Evolutionary conservation across 345 rosid genomes (phyloP).

Genomic region (Rubroshorea leprosula): DNA sequence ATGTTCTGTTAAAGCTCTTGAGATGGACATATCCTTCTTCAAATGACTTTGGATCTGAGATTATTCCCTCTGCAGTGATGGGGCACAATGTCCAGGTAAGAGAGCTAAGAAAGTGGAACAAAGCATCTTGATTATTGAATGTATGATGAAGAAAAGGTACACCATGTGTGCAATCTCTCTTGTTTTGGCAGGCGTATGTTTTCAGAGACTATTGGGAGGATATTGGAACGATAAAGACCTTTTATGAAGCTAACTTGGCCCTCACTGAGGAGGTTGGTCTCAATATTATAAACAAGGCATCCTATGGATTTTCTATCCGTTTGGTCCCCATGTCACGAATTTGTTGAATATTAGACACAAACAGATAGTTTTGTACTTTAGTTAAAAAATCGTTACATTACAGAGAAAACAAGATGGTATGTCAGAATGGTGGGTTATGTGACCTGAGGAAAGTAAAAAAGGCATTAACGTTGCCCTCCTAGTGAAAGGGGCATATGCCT

Average conservation of each 20-base stretch:
- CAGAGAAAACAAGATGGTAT: no score
- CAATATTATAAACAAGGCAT: no score
- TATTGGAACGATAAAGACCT: slow-evolving; percentile 83
- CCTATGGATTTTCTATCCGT: slow-evolving; percentile 8
- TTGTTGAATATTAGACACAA: neutral
- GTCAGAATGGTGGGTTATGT: no score
- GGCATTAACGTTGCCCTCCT: no score
- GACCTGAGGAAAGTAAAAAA: no score
- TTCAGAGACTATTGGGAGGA: slow-evolving; percentile 96
- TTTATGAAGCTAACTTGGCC: slow-evolving; percentile 90
- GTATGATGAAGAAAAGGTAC: neutral
- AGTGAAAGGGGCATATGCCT: no score
- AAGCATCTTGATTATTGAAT: neutral
- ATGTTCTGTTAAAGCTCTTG: slow-evolving; percentile 60
- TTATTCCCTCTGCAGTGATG: slow-evolving; percentile 82
- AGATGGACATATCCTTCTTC: slow-evolving; percentile 70
- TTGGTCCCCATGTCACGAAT: neutral
- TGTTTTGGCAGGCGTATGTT: slow-evolving; percentile 50
- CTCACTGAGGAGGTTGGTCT: slow-evolving; percentile 92
- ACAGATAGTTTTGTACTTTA: neutral
- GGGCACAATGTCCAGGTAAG: slow-evolving; percentile 78
- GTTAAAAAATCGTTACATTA: no score
- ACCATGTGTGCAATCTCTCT: slow-evolving; percentile 2
- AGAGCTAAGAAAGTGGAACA: slow-evolving; percentile 1
- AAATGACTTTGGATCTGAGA: slow-evolving; percentile 92